Evolutionary conservation across 257 asterid genomes (phyloP), one percentile per base, ranked within the genome.

Genomic region (Rauvolfia tetraphylla): DNA sequence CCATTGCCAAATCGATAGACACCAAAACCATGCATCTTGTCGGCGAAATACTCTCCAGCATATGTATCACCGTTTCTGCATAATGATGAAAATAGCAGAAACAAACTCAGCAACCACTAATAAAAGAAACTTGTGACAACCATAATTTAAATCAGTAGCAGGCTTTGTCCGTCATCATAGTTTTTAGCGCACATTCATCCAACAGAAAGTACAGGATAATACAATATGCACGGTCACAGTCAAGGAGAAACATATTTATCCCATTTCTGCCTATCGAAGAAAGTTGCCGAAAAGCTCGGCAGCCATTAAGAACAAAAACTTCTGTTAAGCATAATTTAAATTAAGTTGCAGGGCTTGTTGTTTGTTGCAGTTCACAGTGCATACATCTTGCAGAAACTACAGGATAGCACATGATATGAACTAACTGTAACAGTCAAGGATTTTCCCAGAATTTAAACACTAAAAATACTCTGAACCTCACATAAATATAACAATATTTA

Each of bases 21-120:
- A 20, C 97, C 97, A 44, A 90, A 92, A 65, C 97, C 97, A 61
- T 92, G 96, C 79, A 90, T 81, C 83, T 88, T 87, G 77, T 92
- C 97, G 0, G 93, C 91, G 69, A 90, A 90, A 79, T 92, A 92
- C 73, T 92, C 96, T 6, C 97, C 97, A 0, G 88, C 89, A 80
- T 90, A 92, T 75, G 85, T 76, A 78, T 92, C 97, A 39, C 95
- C 96, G 71, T 92, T 92, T 85, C 97, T 92, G 82, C 59, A 83
- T 51, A 38, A 53, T 44, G 79, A 80, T 31, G 20, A 41, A 82
- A 66, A 23, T 9, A 58, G 56, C 49, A 49, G 34, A 49, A 67
- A n/a, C n/a, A 58, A 39, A 61, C 39, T 78, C 71, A 78, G 76
- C 54, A 27, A 68, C 44, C 29, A 10, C 25, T 46, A 65, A 25